These are phyloP conservation scores for Penicillium goetzii DNA, from an alignment of 495 filamentous ascomycete species.

Conservation along the genomic window DNA sequence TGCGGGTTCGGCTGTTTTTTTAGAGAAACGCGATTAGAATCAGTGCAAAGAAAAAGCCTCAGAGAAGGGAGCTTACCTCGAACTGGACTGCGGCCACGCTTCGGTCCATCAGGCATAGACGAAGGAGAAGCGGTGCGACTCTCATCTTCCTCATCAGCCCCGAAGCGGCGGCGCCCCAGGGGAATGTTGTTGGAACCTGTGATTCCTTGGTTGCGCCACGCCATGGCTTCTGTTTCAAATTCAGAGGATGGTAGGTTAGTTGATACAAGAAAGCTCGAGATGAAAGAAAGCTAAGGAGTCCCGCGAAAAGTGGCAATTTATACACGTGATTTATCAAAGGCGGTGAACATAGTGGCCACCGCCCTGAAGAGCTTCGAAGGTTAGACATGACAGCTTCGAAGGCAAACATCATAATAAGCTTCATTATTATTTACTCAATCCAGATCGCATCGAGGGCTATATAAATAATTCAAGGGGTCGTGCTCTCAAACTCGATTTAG, in stretches of 20 bases:
- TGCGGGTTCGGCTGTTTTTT: slow-evolving; percentile 50
- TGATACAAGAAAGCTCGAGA: slow-evolving; percentile 9
- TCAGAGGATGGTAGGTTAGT: slow-evolving; percentile 23
- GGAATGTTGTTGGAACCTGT: slow-evolving; percentile 99
- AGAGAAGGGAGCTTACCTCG: slow-evolving; percentile 49
- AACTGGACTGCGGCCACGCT: slow-evolving; percentile 78
- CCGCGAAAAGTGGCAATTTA: slow-evolving; percentile 23
- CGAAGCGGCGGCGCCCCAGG: slow-evolving; percentile 86
- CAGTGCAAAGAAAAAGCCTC: neutral
- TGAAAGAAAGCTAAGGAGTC: slow-evolving; percentile 13
- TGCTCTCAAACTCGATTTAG: slow-evolving; percentile 1
- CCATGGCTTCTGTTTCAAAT: slow-evolving; percentile 55
- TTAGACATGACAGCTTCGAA: neutral
- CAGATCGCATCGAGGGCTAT: neutral
- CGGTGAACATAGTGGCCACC: neutral
- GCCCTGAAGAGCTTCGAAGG: neutral
- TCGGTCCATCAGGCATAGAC: slow-evolving; percentile 56
- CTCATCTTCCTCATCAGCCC: slow-evolving; percentile 66
- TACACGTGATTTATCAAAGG: slow-evolving; percentile 12
- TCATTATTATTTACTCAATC: neutral
- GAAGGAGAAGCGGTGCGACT: slow-evolving; percentile 61
- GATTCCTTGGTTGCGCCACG: slow-evolving; percentile 93
- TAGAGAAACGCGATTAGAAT: slow-evolving; percentile 3
- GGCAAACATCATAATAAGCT: neutral
- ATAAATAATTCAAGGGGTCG: neutral